phyloP scores from a whole-genome alignment of 2,329 filamentous ascomycete species.

The Cyanodermella asteris region DNA sequence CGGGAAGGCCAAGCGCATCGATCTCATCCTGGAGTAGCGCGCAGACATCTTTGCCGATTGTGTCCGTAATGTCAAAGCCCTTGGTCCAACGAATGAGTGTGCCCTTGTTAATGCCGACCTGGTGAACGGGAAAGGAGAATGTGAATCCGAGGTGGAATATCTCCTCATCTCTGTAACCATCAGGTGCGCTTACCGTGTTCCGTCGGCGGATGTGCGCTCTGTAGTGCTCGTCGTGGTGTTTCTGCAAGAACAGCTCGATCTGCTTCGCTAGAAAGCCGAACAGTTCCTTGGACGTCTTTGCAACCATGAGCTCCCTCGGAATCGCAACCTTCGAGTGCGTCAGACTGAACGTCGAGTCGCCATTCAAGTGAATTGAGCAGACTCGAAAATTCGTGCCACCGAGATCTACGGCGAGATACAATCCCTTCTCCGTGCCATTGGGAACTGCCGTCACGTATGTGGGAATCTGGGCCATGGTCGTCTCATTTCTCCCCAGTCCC shows the following conservation, averaged over 20 bases:
- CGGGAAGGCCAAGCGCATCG: slow-evolving; percentile 63
- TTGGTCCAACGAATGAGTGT: slow-evolving; percentile 94
- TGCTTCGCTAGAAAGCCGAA: slow-evolving; percentile 86
- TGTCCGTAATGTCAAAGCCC: slow-evolving; percentile 91
- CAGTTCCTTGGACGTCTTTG: slow-evolving; percentile 64
- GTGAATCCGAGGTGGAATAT: slow-evolving; percentile 95
- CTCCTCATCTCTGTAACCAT: slow-evolving; percentile 45
- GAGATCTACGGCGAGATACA: slow-evolving; percentile 93
- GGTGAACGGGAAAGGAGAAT: slow-evolving; percentile 91
- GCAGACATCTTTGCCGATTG: slow-evolving; percentile 86
- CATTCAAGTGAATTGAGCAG: slow-evolving; percentile 82
- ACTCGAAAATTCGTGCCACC: slow-evolving; percentile 97
- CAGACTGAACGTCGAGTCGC: slow-evolving; percentile 84
- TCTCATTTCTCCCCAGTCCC: slow-evolving; percentile 55
- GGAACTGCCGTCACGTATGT: slow-evolving; percentile 91
- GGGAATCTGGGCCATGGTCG: slow-evolving; percentile 82
- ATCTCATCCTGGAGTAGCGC: slow-evolving; percentile 74
- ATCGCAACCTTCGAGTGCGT: slow-evolving; percentile 86
- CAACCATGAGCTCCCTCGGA: slow-evolving; percentile 72
- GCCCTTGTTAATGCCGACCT: slow-evolving; percentile 87
- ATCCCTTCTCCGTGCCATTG: slow-evolving; percentile 91
- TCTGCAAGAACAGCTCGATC: slow-evolving; percentile 69
- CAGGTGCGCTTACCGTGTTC: slow-evolving; percentile 34
- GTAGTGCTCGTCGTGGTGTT: slow-evolving; percentile 77
- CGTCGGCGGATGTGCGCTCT: slow-evolving; percentile 44